Evolutionary conservation across 805 yeast genomes (phyloP).

Genomic region (Candida dendrica): DNA sequence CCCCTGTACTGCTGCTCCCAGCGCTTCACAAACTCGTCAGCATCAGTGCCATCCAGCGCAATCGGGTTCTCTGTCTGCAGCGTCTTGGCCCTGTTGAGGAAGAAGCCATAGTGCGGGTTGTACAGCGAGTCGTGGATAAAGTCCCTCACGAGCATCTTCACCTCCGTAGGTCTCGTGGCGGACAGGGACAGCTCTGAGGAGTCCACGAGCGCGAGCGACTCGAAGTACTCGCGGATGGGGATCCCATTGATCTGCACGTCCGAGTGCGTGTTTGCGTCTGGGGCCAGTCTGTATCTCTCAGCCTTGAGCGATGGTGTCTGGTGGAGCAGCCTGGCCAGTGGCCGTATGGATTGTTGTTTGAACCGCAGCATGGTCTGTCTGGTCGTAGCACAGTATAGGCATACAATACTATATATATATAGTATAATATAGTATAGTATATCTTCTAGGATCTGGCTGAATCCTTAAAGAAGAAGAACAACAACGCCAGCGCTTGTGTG

Average conservation of each 20-base stretch:
- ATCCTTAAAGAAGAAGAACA: too few species aligned
- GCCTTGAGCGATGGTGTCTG: too few species aligned
- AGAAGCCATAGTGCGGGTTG: slow-evolving; percentile 78
- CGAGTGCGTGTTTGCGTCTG: background rate
- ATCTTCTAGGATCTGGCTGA: too few species aligned
- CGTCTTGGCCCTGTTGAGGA: slow-evolving; percentile 69
- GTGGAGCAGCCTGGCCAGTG: too few species aligned
- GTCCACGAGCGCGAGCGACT: background rate
- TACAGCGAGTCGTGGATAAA: slow-evolving; percentile 82
- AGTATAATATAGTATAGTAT: too few species aligned
- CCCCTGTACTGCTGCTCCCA: slow-evolving; percentile 60
- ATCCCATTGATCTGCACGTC: background rate
- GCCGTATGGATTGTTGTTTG: too few species aligned
- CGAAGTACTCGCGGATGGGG: background rate
- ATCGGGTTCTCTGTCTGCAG: slow-evolving; percentile 63
- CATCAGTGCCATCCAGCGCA: slow-evolving; percentile 44
- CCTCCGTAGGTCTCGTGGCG: slow-evolving; percentile 43
- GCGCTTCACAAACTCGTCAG: slow-evolving; percentile 60
- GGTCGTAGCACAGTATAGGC: too few species aligned
- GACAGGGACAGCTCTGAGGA: background rate
- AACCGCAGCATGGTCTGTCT: too few species aligned
- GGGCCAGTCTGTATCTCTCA: background rate
- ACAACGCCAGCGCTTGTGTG: too few species aligned
- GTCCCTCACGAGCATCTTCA: slow-evolving; percentile 69
- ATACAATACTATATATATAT: too few species aligned